These are phyloP conservation scores for Bacidia gigantensis DNA, from an alignment of 495 filamentous ascomycete genomes.

Conservation along the genomic window DNA sequence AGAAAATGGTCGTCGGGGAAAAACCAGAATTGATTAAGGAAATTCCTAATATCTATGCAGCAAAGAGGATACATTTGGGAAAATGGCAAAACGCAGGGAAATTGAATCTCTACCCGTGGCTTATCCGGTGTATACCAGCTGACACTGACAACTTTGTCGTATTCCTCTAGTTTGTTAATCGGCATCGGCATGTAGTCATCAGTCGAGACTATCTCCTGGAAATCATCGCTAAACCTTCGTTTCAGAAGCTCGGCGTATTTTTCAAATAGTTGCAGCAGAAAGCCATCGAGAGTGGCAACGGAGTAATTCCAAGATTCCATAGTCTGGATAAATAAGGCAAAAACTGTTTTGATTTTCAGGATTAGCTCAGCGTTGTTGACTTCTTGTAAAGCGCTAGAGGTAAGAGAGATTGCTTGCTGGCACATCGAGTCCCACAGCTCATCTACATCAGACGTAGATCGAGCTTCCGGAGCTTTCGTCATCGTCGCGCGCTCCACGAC, in stretches of 20 bases:
- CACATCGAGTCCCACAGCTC: constrained; percentile 99
- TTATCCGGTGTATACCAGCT: constrained; percentile 86
- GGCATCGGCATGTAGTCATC: constrained; percentile 99
- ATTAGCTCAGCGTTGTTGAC: constrained; percentile 74
- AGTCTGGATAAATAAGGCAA: constrained; percentile 92
- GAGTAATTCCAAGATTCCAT: constrained; percentile 94
- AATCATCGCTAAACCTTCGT: constrained; percentile 78
- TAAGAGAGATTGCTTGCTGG: constrained; percentile 65
- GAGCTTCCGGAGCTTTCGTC: constrained; percentile 65
- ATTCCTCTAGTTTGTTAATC: constrained; percentile 76
- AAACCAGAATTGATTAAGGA: constrained; percentile 90
- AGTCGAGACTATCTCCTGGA: constrained; percentile 89
- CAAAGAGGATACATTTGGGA: constrained; percentile 98
- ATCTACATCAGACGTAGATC: constrained; percentile 80
- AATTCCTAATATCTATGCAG: constrained; percentile 94
- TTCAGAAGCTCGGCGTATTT: constrained; percentile 92
- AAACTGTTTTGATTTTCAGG: constrained; percentile 78
- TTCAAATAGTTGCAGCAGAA: constrained; percentile 73
- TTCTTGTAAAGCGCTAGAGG: constrained; percentile 57
- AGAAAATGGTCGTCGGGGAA: constrained; percentile 92
- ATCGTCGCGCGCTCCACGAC: constrained; percentile 93
- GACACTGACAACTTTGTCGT: constrained; percentile 85
- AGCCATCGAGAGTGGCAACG: constrained; percentile 62
- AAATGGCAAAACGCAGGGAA: constrained; percentile 86
- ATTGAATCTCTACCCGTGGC: constrained; percentile 57